phyloP scores from a whole-genome alignment of 2,329 filamentous ascomycete genomes.

The Neonectria coccinea region DNA sequence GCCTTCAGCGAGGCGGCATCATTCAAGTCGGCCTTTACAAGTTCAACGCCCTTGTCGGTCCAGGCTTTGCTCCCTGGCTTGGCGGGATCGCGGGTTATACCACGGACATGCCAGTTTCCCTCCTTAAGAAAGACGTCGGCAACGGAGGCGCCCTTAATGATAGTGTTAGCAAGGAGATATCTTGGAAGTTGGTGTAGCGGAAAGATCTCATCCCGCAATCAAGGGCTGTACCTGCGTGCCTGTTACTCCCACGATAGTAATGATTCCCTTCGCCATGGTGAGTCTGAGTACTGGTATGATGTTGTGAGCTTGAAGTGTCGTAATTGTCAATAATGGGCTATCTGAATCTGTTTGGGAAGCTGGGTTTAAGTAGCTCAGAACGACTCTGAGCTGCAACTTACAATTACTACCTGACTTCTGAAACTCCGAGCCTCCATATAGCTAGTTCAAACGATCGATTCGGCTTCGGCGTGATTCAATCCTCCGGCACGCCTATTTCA shows the following conservation, averaged over 20 bases:
- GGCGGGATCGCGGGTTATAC: constrained; percentile 12
- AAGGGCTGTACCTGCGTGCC: not conserved
- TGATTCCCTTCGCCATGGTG: not conserved
- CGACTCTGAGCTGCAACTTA: not conserved
- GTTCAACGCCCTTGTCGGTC: constrained; percentile 7
- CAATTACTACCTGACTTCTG: not conserved
- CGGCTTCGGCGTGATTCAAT: not conserved
- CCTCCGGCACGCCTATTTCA: not conserved
- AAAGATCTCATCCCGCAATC: not conserved
- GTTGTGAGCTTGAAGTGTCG: not conserved
- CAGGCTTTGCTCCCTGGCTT: not conserved
- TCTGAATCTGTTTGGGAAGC: not conserved
- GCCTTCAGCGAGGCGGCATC: constrained; percentile 8
- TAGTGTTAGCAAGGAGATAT: not conserved
- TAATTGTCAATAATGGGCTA: not conserved
- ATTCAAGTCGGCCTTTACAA: constrained; percentile 16
- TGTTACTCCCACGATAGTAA: not conserved
- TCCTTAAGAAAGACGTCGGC: not conserved
- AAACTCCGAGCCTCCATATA: not conserved
- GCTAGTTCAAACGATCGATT: not conserved
- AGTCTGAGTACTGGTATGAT: not conserved
- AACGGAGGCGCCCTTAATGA: not conserved
- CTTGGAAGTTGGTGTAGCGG: not conserved
- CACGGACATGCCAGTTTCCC: constrained; percentile 3
- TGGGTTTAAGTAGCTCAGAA: not conserved